These are phyloP conservation scores for Peziza echinospora DNA, from an alignment of 495 filamentous ascomycete genomes.

Conservation along the genomic window DNA sequence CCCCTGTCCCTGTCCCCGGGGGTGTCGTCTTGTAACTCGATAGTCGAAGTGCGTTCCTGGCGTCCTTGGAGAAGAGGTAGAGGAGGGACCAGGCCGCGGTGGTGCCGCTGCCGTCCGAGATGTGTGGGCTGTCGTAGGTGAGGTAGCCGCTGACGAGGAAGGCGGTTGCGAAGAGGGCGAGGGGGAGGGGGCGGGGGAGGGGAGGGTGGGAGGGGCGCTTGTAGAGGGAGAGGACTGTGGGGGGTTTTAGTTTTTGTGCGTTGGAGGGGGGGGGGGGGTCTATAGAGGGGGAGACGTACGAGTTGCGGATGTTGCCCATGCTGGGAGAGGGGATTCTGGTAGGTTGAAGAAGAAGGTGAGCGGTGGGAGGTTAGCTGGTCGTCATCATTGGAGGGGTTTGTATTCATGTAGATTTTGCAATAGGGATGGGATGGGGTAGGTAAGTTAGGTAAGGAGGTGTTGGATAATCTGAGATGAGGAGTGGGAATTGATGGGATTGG, in stretches of 20 bases:
- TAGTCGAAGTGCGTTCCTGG: slow-evolving; percentile 31
- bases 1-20: slow-evolving; percentile 43
- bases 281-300: slow-evolving; percentile 2
- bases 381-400: too few species aligned
- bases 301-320: slow-evolving; percentile 11
- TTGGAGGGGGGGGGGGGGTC: slow-evolving; percentile 8
- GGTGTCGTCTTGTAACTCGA: slow-evolving; percentile 21
- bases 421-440: too few species aligned
- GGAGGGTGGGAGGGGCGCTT: slow-evolving; percentile 6
- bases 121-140: slow-evolving; percentile 64
- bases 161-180: slow-evolving; percentile 47
- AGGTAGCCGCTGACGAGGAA: slow-evolving; percentile 11
- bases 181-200: slow-evolving; percentile 24
- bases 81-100: slow-evolving; percentile 70
- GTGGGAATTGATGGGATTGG: too few species aligned
- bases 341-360: too few species aligned
- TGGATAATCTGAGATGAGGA: too few species aligned
- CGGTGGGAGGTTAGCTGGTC: too few species aligned
- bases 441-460: too few species aligned
- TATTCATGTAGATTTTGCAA: too few species aligned
- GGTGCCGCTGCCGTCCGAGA: slow-evolving; percentile 53
- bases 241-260: too few species aligned
- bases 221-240: slow-evolving; percentile 1
- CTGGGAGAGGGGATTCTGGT: slow-evolving; percentile 15
- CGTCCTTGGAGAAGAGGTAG: slow-evolving; percentile 55